Base-by-base conservation (phyloP, 1,139 yeast species). In the Candida glucosophila region DNA sequence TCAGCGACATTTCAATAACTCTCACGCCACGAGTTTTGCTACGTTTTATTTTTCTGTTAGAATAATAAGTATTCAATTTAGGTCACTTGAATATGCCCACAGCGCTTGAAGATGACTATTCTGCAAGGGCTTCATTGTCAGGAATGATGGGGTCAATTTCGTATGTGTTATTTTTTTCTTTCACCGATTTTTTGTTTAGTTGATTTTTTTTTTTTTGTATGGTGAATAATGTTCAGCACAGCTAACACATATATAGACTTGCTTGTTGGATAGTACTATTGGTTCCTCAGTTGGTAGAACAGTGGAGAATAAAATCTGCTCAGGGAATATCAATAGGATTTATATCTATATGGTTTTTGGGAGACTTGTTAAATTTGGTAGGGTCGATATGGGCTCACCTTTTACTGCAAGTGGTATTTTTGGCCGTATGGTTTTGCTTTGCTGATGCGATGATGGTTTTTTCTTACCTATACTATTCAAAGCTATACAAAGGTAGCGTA, bases 231-330 rank as follows among this genome's bases (percentile, higher is more conserved):
- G n/a, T 19, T 24, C 12, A 16, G 8, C 9, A 14, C 14, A 17
- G 12, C 47, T 44, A 47, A 49, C 47, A 10, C n/a, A 14, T 13
- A 13, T 19, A 12, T 51, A 44, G 76, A 10, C 57, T 73, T 24
- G 75, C 88, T 2, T 78, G 88, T 47, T 82, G 90, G 90, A 70
- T 82, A 14, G 88, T 81, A n/a, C 55, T 81, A 25, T 63, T 80
- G 33, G 57, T 80, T 42, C 93, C 93, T 2, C 94, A 82, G 50
- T 64, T 81, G 24, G 68, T 81, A 20, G 93, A 81, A 47, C 92
- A 81, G 51, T 81, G 88, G 88, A 56, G 80, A 32, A 55, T 75
- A 28, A 77, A 79, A 44, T 71, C 83, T 14, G 83, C 86, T 4
- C 90, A 80, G 20, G 93, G 93, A 4, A 73, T 81, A 13, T 77